These are phyloP conservation scores for Cystofilobasidium ferigula DNA, from an alignment of 768 basidiomycete genomes.

Conservation along the genomic window DNA sequence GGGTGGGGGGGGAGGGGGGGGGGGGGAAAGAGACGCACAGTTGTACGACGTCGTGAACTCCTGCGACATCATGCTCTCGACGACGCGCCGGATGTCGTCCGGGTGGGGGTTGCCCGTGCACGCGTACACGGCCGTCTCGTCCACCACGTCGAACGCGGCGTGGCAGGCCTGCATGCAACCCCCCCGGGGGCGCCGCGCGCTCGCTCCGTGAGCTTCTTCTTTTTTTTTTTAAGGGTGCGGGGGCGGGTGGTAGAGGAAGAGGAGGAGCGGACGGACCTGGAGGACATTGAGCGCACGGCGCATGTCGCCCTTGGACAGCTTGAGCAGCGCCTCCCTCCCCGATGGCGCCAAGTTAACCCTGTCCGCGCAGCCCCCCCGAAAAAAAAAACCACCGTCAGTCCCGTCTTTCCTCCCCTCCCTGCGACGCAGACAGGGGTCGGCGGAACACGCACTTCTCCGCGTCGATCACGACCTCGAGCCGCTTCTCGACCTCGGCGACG, in stretches of 20 bases:
- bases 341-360: constrained; percentile 80
- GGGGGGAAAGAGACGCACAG: constrained; percentile 31
- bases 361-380: no score
- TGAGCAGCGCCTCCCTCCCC: constrained; percentile 78
- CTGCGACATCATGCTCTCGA: constrained; percentile 88
- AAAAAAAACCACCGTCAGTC: background rate
- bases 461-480: constrained; percentile 65
- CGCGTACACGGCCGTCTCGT: constrained; percentile 85
- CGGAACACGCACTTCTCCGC: constrained; percentile 57
- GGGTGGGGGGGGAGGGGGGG: background rate
- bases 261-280: constrained; percentile 43
- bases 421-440: background rate
- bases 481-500: constrained; percentile 68
- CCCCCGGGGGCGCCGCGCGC: background rate
- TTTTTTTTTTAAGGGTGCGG: no score
- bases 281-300: constrained; percentile 87
- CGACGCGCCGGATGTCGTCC: constrained; percentile 80
- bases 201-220: no score
- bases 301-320: constrained; percentile 96
- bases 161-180: constrained; percentile 58
- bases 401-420: background rate
- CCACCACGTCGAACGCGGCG: constrained; percentile 80
- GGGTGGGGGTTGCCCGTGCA: constrained; percentile 97
- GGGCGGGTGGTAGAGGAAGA: background rate
- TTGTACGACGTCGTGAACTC: constrained; percentile 82